Evolutionary conservation across 106 monocot species (phyloP), one percentile per base, ranked within the genome.

Genomic region (Dendrobium chrysotoxum): DNA sequence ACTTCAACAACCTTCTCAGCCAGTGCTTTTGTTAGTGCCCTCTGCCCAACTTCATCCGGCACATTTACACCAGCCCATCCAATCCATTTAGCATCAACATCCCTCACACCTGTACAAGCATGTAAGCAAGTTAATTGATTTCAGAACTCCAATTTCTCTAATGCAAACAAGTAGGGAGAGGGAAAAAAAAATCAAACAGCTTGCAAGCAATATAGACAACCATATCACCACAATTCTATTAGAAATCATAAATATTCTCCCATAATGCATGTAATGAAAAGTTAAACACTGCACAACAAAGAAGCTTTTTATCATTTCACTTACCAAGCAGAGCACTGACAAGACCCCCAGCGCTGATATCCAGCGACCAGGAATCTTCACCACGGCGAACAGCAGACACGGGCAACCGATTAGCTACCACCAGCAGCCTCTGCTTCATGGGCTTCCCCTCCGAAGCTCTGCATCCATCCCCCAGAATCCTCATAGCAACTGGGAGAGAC

Each of bases 61-160:
- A 98, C 97, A 83, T 98, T 98, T 23, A 98, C 97, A 68, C 97
- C 97, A 2, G 97, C 94, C 97, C 97, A 98, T 54, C 97, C 97
- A 76, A 98, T 98, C 97, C 97, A 98, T 80, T 84, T 98, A 30
- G 97, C 97, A 79, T 98, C 97, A 26, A 98, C 92, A 79, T 94
- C 97, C 77, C 91, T 93, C 25, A 98, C 94, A 75, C 97, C 97
- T 98, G 76, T 17, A 73, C 23, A 26, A 75, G 28, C 28, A 23
- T 54, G 80, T 28, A 50, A 50, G 13, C 1, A 15, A 50, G 50
- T 50, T 50, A 15, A 50, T 35, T 2, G 13, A 46, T 50, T 13
- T 50, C 50, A 50, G 50, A 50, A 50, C 13, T 50, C 50, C 50
- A 50, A 50, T 50, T 50, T 35, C 7, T 12, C 12, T 7, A 46